phyloP scores from a whole-genome alignment of 1,284 basidiomycete genomes.

The Erythrobasidium hasegawianum region DNA sequence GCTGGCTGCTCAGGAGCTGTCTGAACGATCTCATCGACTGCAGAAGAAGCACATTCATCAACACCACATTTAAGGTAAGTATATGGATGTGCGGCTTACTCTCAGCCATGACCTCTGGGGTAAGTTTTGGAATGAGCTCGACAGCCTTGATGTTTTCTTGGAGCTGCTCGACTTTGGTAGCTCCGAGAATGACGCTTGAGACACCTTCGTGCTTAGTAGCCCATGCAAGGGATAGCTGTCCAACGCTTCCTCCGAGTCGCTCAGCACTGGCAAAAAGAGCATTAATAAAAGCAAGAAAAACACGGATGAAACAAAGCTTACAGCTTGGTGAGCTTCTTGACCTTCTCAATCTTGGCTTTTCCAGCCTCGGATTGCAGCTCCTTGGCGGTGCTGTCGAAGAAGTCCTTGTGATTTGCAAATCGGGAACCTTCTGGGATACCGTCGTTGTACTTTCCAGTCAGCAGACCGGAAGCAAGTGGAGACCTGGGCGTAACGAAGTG shows the following conservation, averaged over 20 bases:
- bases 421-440: constrained; percentile 62
- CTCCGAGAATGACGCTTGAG: constrained; percentile 62
- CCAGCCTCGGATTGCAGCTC: constrained; percentile 46
- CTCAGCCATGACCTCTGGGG: constrained; percentile 59
- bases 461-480: constrained; percentile 63
- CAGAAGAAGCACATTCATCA: neutral
- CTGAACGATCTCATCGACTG: constrained; percentile 23
- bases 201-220: constrained; percentile 65
- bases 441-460: constrained; percentile 50
- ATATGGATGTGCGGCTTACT: neutral
- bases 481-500: too few relatives aligned
- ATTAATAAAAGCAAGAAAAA: neutral
- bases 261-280: constrained; percentile 25
- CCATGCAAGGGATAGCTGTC: constrained; percentile 73
- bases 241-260: constrained; percentile 59
- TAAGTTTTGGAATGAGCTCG: constrained; percentile 66
- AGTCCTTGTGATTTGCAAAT: constrained; percentile 58
- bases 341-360: constrained; percentile 54
- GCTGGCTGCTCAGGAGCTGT: constrained; percentile 19
- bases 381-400: constrained; percentile 53
- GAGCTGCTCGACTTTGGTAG: constrained; percentile 57
- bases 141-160: constrained; percentile 67
- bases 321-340: constrained; percentile 61
- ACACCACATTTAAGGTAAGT: neutral
- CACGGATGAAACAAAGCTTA: constrained; percentile 4